Conservation (phyloP, 2,329 filamentous ascomycete genomes). For the Bipolaris sorokiniana region DNA sequence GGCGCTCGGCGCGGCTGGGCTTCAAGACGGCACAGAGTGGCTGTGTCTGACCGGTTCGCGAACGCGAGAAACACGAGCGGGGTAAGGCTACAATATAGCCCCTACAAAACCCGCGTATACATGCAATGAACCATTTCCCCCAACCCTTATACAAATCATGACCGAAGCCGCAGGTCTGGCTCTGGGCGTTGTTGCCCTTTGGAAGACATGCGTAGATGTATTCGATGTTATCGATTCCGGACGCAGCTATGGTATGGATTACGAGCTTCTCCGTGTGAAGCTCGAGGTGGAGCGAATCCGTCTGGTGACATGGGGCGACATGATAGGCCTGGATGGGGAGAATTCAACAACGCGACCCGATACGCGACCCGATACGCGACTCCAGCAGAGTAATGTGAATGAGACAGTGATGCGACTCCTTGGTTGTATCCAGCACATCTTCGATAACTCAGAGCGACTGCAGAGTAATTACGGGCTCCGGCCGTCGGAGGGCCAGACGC, state of each 20-base stretch:
- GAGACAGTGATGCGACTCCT: neutral
- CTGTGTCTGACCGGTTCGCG: neutral
- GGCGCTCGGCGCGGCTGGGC: neutral
- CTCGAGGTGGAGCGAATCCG: neutral
- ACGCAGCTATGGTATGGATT: neutral
- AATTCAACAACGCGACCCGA: neutral
- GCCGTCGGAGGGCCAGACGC: neutral
- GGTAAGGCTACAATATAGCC: neutral
- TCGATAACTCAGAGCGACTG: neutral
- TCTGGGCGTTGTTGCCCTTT: neutral
- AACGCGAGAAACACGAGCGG: neutral
- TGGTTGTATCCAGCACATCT: neutral
- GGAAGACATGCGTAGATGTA: neutral
- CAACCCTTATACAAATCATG: neutral
- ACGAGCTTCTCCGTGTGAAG: neutral
- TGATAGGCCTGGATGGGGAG: neutral
- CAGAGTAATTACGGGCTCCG: neutral
- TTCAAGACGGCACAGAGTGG: neutral
- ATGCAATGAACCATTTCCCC: neutral
- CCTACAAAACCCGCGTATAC: neutral
- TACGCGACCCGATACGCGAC: neutral
- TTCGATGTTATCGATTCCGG: neutral
- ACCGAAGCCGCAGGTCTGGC: neutral
- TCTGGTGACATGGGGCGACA: neutral
- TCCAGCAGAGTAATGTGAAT: neutral